These are phyloP conservation scores for Keithomyces neogunnii DNA, from an alignment of 2,329 filamentous ascomycete species.

Conservation along the genomic window DNA sequence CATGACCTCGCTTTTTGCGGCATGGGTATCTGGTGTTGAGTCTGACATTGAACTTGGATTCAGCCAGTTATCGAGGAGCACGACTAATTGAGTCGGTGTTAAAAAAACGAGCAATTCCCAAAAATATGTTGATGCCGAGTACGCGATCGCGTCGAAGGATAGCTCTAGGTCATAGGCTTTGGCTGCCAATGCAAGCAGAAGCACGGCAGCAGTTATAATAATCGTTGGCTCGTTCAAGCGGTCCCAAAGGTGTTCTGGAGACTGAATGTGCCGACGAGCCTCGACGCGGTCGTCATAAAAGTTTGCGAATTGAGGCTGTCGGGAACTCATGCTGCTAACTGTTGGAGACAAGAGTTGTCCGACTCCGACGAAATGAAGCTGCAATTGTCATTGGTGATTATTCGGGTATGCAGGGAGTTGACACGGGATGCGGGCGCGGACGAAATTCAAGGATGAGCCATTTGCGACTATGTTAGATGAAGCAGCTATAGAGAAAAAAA, in stretches of 20 bases:
- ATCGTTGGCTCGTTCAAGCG: slow-evolving; percentile 26
- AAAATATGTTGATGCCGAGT: slow-evolving; percentile 31
- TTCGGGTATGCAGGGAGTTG: slow-evolving; percentile 2
- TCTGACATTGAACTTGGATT: slow-evolving; percentile 33
- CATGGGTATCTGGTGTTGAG: slow-evolving; percentile 33
- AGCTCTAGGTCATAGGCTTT: slow-evolving; percentile 24
- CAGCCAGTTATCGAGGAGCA: slow-evolving; percentile 47
- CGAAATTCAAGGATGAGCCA: neutral
- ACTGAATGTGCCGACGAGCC: slow-evolving; percentile 22
- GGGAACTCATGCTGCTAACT: slow-evolving; percentile 25
- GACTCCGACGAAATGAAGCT: neutral
- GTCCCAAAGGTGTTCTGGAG: slow-evolving; percentile 19
- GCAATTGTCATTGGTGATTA: slow-evolving; percentile 5
- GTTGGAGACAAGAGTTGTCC: slow-evolving; percentile 12
- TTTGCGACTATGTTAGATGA: neutral
- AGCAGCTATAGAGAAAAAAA: too few species aligned
- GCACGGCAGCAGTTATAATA: slow-evolving; percentile 23
- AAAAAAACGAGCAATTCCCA: slow-evolving; percentile 54
- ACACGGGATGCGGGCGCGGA: neutral
- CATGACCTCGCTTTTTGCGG: slow-evolving; percentile 57
- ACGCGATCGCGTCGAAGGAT: slow-evolving; percentile 19
- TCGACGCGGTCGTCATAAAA: slow-evolving; percentile 28
- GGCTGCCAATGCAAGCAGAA: slow-evolving; percentile 25
- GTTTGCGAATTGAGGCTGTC: slow-evolving; percentile 21
- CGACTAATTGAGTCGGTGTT: slow-evolving; percentile 48